phyloP scores from a whole-genome alignment of 177 flowering plant genomes.

The Vitis hybrid region DNA sequence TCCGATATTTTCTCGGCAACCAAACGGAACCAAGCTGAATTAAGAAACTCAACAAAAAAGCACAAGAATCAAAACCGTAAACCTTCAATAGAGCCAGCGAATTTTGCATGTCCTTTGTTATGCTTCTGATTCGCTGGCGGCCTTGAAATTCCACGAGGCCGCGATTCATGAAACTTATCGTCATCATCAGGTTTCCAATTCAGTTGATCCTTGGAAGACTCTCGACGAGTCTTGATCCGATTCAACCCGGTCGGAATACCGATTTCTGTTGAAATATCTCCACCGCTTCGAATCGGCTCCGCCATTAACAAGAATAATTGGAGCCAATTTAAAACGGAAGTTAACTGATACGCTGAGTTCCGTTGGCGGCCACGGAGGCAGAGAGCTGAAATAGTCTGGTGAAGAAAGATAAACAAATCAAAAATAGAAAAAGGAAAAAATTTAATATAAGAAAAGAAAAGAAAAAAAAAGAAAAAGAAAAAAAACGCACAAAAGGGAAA shows the following conservation, averaged over 20 bases:
- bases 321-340: background rate
- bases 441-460: no score
- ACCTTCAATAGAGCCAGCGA: constrained; percentile 31
- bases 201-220: constrained; percentile 17
- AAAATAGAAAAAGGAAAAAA: no score
- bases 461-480: no score
- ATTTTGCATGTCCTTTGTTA: constrained; percentile 20
- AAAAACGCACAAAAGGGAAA: no score
- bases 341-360: background rate
- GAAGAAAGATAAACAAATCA: no score
- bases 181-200: constrained; percentile 18
- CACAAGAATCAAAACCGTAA: background rate
- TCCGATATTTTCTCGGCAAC: background rate
- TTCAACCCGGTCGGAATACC: constrained; percentile 69
- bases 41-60: background rate
- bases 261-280: constrained; percentile 17
- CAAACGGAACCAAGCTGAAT: background rate
- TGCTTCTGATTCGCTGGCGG: constrained; percentile 32
- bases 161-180: constrained; percentile 16
- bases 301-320: constrained; percentile 15
- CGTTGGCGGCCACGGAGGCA: background rate
- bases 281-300: constrained; percentile 22
- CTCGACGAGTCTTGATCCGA: constrained; percentile 55
- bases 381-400: no score
- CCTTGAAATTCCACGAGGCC: constrained; percentile 21